Percentiles rank a stretch among this genome's conserved stretches.
Conservation (phyloP, 192 early-diverging fungal genomes). For the Mortierella antarctica region DNA sequence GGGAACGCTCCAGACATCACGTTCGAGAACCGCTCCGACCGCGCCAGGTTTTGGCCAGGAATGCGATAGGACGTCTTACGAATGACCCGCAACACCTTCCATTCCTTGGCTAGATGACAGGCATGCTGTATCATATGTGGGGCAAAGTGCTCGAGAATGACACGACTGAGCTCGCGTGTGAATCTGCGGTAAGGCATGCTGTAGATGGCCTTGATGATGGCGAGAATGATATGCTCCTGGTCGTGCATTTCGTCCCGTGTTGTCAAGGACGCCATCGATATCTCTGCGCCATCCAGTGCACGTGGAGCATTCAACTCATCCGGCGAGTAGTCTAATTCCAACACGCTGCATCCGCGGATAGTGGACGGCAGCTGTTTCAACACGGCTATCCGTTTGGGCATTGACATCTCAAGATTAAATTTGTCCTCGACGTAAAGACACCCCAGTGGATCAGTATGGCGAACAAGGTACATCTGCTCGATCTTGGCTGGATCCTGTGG, state of each 20-base stretch:
- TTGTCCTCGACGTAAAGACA: conserved; percentile 22
- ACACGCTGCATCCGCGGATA: conserved; percentile 1
- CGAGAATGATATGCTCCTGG: conserved; percentile 19
- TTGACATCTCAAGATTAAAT: conserved; percentile 17
- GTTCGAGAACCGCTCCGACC: conserved; percentile 24
- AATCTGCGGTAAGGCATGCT: conserved; percentile 13
- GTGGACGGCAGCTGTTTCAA: conserved; percentile 26
- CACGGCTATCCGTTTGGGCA: conserved; percentile 12
- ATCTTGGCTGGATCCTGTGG: background rate
- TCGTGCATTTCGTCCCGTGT: conserved; percentile 12
- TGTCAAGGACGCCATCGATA: background rate
- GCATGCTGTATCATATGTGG: background rate
- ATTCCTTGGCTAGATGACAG: conserved; percentile 31
- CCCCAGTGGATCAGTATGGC: conserved; percentile 6
- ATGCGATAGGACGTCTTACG: conserved; percentile 20
- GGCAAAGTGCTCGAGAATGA: conserved; percentile 11
- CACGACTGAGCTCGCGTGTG: conserved; percentile 9
- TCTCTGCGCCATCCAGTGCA: background rate
- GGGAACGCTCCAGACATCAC: conserved; percentile 29
- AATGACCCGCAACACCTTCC: conserved; percentile 28
- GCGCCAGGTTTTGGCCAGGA: conserved; percentile 33
- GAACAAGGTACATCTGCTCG: conserved; percentile 4
- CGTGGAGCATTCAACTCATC: conserved; percentile 8
- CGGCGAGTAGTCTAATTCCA: conserved; percentile 13
- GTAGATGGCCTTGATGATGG: conserved; percentile 42